Evolutionary conservation across 169 alveolate genomes (phyloP).

Genomic region (Plasmodium malariae): DNA sequence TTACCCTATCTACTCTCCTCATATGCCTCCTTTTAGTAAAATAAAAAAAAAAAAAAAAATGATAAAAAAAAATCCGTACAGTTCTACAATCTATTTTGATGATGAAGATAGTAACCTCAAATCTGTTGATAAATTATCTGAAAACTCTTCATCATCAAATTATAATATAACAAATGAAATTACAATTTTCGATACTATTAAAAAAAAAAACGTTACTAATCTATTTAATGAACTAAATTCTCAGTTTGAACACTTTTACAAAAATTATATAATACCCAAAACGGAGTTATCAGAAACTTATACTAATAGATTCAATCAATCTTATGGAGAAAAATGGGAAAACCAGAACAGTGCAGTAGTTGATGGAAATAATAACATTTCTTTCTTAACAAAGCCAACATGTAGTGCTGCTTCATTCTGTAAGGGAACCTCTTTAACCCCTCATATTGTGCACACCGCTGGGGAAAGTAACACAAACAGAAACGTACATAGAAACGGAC

Average conservation of each 20-base stretch:
- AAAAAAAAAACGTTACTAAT: slow-evolving; percentile 21
- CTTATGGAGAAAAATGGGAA: background rate
- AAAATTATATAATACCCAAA: slow-evolving; percentile 28
- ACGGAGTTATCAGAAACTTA: slow-evolving; percentile 12
- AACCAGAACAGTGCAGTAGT: background rate
- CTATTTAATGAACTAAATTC: slow-evolving; percentile 24
- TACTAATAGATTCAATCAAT: background rate
- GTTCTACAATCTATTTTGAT: background rate
- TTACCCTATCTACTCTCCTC: slow-evolving; percentile 50
- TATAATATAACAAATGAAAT: slow-evolving; percentile 22
- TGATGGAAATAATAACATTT: background rate
- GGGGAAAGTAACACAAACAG: background rate
- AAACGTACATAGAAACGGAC: background rate
- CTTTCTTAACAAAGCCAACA: background rate
- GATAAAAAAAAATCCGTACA: background rate
- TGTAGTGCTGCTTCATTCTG: background rate
- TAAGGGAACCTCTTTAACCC: background rate
- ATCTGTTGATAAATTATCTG: slow-evolving; percentile 14
- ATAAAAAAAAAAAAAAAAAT: slow-evolving; percentile 8
- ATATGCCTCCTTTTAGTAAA: slow-evolving; percentile 15
- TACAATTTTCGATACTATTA: slow-evolving; percentile 22
- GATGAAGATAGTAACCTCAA: background rate
- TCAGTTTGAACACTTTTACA: slow-evolving; percentile 38
- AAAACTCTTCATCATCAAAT: slow-evolving; percentile 16
- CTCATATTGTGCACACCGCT: no score